Conservation (phyloP, 1,284 basidiomycete genomes). For the Termitomyces sp. region DNA sequence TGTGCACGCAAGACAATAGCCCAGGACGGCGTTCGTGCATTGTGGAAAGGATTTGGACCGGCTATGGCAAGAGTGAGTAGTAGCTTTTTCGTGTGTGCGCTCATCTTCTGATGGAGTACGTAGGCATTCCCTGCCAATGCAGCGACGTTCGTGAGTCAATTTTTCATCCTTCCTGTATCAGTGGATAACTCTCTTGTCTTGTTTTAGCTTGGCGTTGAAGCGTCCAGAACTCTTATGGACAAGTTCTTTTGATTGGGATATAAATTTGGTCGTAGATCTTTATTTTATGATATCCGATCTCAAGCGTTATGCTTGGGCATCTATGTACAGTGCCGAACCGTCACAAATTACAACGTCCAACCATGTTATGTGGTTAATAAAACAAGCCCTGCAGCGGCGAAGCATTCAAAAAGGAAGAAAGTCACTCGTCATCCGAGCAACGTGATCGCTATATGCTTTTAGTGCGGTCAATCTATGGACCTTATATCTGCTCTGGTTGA, state of each 20-base stretch:
- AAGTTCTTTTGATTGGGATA: constrained; percentile 41
- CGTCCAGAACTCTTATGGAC: constrained; percentile 71
- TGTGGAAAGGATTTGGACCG: constrained; percentile 98
- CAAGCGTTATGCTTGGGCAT: background rate
- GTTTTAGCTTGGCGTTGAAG: constrained; percentile 74
- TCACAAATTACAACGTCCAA: background rate
- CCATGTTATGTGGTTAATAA: constrained; percentile 9
- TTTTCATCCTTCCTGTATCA: constrained; percentile 1
- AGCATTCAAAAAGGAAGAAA: constrained; percentile 4
- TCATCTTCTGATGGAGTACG: constrained; percentile 9
- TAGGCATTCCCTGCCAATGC: constrained; percentile 93
- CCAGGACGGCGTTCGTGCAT: constrained; percentile 81
- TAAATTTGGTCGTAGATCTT: background rate
- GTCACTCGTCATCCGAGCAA: constrained; percentile 10
- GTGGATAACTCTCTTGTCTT: constrained; percentile 1
- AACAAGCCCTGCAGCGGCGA: constrained; percentile 3
- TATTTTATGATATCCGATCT: background rate
- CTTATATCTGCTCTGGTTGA: background rate
- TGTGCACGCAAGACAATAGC: constrained; percentile 91
- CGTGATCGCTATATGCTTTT: constrained; percentile 23
- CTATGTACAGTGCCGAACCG: constrained; percentile 1
- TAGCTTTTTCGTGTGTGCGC: constrained; percentile 14
- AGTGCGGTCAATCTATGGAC: constrained; percentile 16
- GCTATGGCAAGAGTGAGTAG: constrained; percentile 86
- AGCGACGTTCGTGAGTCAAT: constrained; percentile 81